A percentile compares a stretch with the other conserved stretches of the same genome.
These are phyloP conservation scores for Ilyonectria destructans DNA, from an alignment of 2,329 filamentous ascomycete species.

Conservation along the genomic window DNA sequence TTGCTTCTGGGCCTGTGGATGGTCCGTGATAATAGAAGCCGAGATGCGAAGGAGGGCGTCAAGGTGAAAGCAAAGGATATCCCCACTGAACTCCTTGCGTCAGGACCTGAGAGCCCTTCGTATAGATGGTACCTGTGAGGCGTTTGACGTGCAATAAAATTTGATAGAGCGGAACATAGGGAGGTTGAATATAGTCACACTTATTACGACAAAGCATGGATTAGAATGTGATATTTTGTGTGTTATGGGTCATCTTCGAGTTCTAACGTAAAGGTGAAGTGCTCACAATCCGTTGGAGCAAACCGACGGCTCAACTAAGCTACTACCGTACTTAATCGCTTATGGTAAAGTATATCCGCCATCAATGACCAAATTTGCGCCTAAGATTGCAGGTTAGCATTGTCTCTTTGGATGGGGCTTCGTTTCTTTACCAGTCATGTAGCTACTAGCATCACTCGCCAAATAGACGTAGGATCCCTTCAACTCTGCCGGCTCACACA, in stretches of 20 bases:
- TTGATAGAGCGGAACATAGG: background rate
- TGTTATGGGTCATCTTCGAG: background rate
- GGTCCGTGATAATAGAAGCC: slow-evolving; percentile 26
- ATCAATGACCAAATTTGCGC: slow-evolving; percentile 48
- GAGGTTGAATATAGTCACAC: background rate
- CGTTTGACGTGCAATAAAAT: background rate
- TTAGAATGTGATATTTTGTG: background rate
- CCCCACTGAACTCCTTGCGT: slow-evolving; percentile 27
- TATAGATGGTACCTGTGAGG: slow-evolving; percentile 30
- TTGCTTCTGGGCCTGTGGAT: slow-evolving; percentile 27
- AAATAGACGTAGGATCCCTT: slow-evolving; percentile 58
- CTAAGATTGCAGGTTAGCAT: slow-evolving; percentile 22
- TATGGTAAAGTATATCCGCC: slow-evolving; percentile 47
- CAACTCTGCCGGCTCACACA: slow-evolving; percentile 53
- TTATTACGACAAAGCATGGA: background rate
- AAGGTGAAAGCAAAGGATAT: slow-evolving; percentile 29
- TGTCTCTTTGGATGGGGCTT: background rate
- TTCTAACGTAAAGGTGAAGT: background rate
- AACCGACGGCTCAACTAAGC: background rate
- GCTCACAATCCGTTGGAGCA: background rate
- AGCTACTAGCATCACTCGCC: slow-evolving; percentile 58
- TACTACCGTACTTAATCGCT: background rate
- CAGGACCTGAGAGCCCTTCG: slow-evolving; percentile 24
- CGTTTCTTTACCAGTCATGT: slow-evolving; percentile 55
- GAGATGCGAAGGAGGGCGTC: slow-evolving; percentile 24